phyloP scores from a whole-genome alignment of 345 rosid species.

The Mercurialis annua region DNA sequence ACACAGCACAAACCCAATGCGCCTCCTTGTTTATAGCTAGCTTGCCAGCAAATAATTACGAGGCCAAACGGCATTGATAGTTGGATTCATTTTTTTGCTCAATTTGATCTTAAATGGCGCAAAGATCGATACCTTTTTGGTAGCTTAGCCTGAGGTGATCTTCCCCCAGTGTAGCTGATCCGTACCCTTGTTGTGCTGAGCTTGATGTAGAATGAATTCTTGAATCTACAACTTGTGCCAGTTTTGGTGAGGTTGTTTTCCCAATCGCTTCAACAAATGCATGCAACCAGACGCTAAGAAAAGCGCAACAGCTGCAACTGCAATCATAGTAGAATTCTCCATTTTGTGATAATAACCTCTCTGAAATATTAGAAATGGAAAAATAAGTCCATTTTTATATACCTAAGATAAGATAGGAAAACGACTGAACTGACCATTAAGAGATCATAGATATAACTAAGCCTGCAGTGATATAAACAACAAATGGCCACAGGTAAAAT shows the following conservation, averaged over 20 bases:
- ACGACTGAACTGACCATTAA: constrained; percentile 6
- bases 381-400: constrained; percentile 16
- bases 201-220: neutral
- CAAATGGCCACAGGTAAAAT: neutral
- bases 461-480: neutral
- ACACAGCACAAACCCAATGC: neutral
- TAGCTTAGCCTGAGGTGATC: neutral
- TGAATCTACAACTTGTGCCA: constrained; percentile 61
- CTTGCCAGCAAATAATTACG: neutral
- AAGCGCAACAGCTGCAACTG: constrained; percentile 59
- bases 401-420: neutral
- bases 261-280: constrained; percentile 73
- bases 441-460: neutral
- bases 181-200: neutral
- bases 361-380: constrained; percentile 40
- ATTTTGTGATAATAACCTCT: constrained; percentile 60
- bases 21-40: neutral
- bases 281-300: constrained; percentile 73
- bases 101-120: neutral
- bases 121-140: constrained; percentile 2
- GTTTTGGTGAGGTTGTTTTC: constrained; percentile 87
- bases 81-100: neutral
- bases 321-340: constrained; percentile 70
- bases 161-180: constrained; percentile 15
- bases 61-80: neutral